A percentile compares a stretch with the other conserved stretches of the same genome.
Conservation (phyloP, 441 rosid species). For the Populus hybrid region DNA sequence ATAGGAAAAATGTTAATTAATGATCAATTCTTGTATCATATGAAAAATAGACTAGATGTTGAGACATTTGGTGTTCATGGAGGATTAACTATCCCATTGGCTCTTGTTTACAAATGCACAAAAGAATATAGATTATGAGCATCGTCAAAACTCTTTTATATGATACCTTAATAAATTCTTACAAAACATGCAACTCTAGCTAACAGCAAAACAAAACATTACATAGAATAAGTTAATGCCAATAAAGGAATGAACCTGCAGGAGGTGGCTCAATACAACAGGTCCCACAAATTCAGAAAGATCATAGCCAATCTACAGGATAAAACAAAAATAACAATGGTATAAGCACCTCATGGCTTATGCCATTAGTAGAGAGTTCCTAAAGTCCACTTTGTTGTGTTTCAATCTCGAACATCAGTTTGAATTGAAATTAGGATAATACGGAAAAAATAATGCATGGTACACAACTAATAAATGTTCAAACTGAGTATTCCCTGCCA, state of each 20-base stretch:
- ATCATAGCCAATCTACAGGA: conserved; percentile 76
- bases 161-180: not conserved
- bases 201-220: not conserved
- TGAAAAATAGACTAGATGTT: not conserved
- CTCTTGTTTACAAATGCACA: not conserved
- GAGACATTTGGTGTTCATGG: not conserved
- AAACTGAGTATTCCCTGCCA: not conserved
- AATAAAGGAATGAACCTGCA: conserved; percentile 49
- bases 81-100: not conserved
- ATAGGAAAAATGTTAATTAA: not conserved
- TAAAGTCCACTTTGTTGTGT: not conserved
- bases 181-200: not conserved
- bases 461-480: not conserved
- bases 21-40: not conserved
- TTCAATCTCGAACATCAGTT: not conserved
- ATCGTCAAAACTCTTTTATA: not conserved
- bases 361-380: conserved; percentile 2
- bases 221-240: not conserved
- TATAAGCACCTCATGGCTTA: conserved; percentile 20
- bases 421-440: not conserved
- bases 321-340: conserved; percentile 21
- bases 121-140: not conserved
- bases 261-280: conserved; percentile 67
- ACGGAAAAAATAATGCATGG: not conserved
- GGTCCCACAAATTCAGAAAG: conserved; percentile 94